Percentiles rank a stretch among this genome's conserved stretches.
Evolutionary conservation across 73 alveolate genomes (phyloP).

Genomic region (Paraurostyla sp.): DNA sequence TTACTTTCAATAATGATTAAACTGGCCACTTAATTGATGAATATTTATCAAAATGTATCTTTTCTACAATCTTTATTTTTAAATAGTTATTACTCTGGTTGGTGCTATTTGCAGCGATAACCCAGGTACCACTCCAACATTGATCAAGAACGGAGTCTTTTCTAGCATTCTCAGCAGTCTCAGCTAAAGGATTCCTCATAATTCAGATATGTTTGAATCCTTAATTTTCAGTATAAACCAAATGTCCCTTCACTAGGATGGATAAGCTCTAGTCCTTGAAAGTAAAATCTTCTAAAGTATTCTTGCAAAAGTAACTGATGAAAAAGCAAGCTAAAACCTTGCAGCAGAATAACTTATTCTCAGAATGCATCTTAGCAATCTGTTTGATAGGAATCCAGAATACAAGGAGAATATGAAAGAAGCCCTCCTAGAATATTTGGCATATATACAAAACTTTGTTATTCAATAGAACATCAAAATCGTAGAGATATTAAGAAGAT

Average conservation of each 20-base stretch:
- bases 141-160: not conserved
- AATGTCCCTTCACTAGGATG: slow-evolving; percentile 12
- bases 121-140: slow-evolving; percentile 21
- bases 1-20: not conserved
- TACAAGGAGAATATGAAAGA: slow-evolving; percentile 27
- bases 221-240: not conserved
- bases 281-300: not conserved
- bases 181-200: not conserved
- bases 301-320: not conserved
- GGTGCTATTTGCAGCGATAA: slow-evolving; percentile 2
- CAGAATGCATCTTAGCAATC: not conserved
- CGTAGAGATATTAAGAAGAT: not conserved
- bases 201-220: not conserved
- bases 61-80: not conserved
- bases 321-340: not conserved
- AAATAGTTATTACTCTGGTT: not conserved
- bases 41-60: slow-evolving; percentile 1
- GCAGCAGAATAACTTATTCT: not conserved
- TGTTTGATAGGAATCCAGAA: slow-evolving; percentile 14
- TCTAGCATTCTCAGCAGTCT: not conserved
- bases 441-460: not conserved
- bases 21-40: slow-evolving; percentile 25
- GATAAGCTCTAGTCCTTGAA: not conserved
- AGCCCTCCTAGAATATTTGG: not conserved
- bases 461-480: not conserved